Percentiles rank a stretch among this genome's conserved stretches.
Evolutionary conservation across 2,329 filamentous ascomycete species (phyloP).

Genomic region (Sclerotinia spermophila): DNA sequence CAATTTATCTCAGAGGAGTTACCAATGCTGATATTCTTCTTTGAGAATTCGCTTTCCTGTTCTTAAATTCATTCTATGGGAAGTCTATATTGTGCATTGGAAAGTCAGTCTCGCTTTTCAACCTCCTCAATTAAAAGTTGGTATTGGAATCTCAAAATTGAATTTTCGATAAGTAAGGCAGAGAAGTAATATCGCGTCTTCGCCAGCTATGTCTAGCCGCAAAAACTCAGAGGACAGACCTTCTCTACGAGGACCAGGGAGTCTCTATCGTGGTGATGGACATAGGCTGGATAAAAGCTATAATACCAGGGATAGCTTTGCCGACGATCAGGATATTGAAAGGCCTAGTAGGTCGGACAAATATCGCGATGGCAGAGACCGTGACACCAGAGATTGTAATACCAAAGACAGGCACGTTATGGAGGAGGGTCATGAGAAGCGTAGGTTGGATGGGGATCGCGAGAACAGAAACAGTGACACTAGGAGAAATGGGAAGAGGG

Average conservation of each 20-base stretch:
- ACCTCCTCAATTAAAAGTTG: not conserved
- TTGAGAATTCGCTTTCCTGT: not conserved
- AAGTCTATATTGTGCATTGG: not conserved
- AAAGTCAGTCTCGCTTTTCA: not conserved
- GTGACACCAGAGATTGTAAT: too few species aligned
- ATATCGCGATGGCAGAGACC: not conserved
- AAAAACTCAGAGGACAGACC: not conserved
- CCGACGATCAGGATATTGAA: not conserved
- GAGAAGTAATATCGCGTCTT: not conserved
- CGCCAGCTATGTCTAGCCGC: constrained; percentile 1
- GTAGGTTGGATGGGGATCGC: not conserved
- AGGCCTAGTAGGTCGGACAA: not conserved
- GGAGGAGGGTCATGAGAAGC: not conserved
- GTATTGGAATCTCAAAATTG: not conserved
- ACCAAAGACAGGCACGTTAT: not conserved
- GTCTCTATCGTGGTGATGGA: not conserved
- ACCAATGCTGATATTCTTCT: not conserved
- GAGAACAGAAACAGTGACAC: not conserved
- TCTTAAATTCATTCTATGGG: not conserved
- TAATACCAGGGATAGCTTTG: not conserved
- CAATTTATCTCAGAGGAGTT: not conserved
- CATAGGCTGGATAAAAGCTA: not conserved
- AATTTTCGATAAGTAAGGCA: not conserved
- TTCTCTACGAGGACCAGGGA: not conserved
- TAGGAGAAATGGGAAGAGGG: not conserved